These are phyloP conservation scores for Kwoniella bestiolae DNA, from an alignment of 768 basidiomycete genomes.

Conservation along the genomic window DNA sequence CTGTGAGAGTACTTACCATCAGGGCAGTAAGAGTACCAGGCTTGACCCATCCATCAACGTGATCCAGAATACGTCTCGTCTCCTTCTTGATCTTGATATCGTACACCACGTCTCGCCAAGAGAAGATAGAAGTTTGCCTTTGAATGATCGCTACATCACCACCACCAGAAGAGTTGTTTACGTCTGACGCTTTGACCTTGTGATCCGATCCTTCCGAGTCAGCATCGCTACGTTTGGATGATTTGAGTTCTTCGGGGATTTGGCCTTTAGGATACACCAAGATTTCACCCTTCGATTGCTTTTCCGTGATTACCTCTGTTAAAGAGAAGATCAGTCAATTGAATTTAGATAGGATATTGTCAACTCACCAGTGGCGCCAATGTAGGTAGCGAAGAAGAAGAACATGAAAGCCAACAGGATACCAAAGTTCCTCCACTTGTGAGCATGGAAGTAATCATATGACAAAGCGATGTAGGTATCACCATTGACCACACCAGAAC, in stretches of 20 bases:
- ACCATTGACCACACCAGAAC: conserved; percentile 51
- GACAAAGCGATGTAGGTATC: conserved; percentile 22
- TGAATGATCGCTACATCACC: conserved; percentile 47
- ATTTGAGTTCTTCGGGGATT: conserved; percentile 41
- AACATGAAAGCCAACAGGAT: conserved; percentile 52
- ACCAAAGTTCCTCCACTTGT: conserved; percentile 48
- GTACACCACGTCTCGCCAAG: conserved; percentile 57
- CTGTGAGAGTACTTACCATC: conserved; percentile 60
- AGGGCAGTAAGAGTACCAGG: conserved; percentile 53
- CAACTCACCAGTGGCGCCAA: conserved; percentile 48
- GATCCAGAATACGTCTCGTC: conserved; percentile 61
- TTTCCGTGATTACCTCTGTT: conserved; percentile 52
- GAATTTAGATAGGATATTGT: not conserved
- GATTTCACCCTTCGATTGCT: conserved; percentile 58
- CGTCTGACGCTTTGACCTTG: conserved; percentile 24
- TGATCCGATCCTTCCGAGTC: conserved; percentile 32
- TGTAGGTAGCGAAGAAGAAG: conserved; percentile 50
- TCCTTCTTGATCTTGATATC: conserved; percentile 57
- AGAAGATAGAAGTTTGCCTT: conserved; percentile 56
- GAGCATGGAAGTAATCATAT: conserved; percentile 17
- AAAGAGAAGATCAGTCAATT: conserved; percentile 1
- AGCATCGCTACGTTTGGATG: conserved; percentile 29
- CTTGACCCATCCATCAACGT: conserved; percentile 54
- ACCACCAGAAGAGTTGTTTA: not conserved
- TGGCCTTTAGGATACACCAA: conserved; percentile 56